These are phyloP conservation scores for Nitzschia palea DNA, from an alignment of 108 stramenopile species.

Conservation along the genomic window DNA sequence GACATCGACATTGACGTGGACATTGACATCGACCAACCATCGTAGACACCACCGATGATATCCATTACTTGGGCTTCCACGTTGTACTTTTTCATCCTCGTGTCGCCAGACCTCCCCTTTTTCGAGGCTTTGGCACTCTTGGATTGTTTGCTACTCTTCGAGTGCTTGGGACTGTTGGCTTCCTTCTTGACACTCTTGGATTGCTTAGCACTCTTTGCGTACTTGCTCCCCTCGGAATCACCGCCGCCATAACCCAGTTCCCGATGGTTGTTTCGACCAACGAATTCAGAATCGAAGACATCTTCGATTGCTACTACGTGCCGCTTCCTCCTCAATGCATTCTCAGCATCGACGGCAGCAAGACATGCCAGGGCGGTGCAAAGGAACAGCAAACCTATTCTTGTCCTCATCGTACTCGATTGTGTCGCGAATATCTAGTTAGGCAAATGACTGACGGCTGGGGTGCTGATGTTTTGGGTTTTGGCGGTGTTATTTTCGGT, in stretches of 20 bases:
- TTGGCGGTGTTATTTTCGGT: not conserved
- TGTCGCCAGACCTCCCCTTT: not conserved
- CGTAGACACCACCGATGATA: not conserved
- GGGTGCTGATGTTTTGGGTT: not conserved
- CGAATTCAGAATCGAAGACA: not conserved
- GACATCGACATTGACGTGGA: conserved; percentile 13
- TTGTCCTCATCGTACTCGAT: not conserved
- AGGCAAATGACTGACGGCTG: not conserved
- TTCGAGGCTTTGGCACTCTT: not conserved
- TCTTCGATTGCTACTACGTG: conserved; percentile 9
- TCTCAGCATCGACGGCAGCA: not conserved
- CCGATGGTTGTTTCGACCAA: not conserved
- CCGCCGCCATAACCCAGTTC: not conserved
- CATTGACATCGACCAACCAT: conserved; percentile 14
- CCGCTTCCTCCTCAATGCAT: conserved; percentile 8
- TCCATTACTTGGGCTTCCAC: not conserved
- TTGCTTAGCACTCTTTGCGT: not conserved
- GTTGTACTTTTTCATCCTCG: not conserved
- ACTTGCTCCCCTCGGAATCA: not conserved
- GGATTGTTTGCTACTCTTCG: conserved; percentile 1
- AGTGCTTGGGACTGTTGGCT: not conserved
- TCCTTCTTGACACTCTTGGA: conserved; percentile 1
- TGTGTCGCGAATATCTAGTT: not conserved
- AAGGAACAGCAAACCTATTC: not conserved
- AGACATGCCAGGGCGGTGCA: not conserved